These are phyloP conservation scores for Phaseolus coccineus DNA, from an alignment of 331 rosid species.

Conservation along the genomic window DNA sequence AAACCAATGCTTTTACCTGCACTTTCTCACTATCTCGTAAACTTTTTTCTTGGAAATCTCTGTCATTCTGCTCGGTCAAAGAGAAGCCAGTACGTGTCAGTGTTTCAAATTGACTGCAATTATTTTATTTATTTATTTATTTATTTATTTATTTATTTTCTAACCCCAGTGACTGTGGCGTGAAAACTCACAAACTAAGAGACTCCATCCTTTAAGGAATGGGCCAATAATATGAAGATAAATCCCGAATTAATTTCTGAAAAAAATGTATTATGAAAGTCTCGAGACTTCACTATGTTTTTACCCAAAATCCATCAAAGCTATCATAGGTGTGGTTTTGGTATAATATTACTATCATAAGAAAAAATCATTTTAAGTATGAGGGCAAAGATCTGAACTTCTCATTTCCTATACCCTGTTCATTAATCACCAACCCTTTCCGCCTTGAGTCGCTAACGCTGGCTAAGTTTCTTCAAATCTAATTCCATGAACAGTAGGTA, in stretches of 20 bases:
- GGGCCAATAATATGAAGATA: not conserved
- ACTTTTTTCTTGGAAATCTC: slow-evolving; percentile 66
- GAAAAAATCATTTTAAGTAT: not conserved
- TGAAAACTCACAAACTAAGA: slow-evolving; percentile 12
- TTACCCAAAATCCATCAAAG: not conserved
- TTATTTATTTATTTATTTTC: not conserved
- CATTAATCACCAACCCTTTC: slow-evolving; percentile 17
- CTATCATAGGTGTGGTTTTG: not conserved
- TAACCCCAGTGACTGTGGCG: not conserved
- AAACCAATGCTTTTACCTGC: slow-evolving; percentile 63
- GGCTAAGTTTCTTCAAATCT: slow-evolving; percentile 13
- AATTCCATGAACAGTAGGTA: not conserved
- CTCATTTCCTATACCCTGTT: not conserved
- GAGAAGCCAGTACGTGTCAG: not conserved
- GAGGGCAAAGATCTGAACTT: slow-evolving; percentile 4
- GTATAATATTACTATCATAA: slow-evolving; percentile 3
- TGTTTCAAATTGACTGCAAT: slow-evolving; percentile 19
- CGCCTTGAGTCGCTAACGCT: not conserved
- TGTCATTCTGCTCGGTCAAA: slow-evolving; percentile 64
- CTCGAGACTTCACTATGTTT: not conserved
- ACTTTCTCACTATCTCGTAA: slow-evolving; percentile 84
- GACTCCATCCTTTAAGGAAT: not conserved
- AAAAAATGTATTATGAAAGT: not conserved
- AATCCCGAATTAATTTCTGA: slow-evolving; percentile 15
- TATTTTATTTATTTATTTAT: not conserved